Base-by-base conservation (phyloP, 768 basidiomycete species). In the Boletus rubroflammeus region DNA sequence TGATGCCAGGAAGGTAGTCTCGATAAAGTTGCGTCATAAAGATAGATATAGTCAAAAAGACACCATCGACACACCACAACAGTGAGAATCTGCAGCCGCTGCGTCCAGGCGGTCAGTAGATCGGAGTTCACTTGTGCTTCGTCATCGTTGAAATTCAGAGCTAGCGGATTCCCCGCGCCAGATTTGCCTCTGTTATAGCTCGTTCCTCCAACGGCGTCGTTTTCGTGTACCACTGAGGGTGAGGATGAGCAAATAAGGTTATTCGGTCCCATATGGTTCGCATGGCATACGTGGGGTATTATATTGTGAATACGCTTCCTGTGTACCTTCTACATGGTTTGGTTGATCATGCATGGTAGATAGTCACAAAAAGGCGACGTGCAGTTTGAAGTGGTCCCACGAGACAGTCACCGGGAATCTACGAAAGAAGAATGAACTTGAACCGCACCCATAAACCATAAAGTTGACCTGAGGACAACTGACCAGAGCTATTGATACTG, bases 1-100 rank as follows among this genome's bases (percentile, higher is more conserved):
- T 3, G 68, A 54, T 8, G 67, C 50, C 46, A 70, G 50, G 55
- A 70, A 70, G 28, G 70, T 40, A 7, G 68, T 70, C 69, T 70
- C 42, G 11, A 57, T 17, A 13, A 41, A n/a, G 31, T n/a, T 7
- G 19, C 39, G 41, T 56, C 29, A 47, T 32, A 3, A 43, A 32
- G n/a, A 43, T 25, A 17, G 21, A 39, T 23, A 39, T 9, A n/a
- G 11, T 35, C 13, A 3, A 49, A 47, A 10, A 25, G 31, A 36
- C 14, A 11, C 23, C 23, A 17, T 31, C 19, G 32, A 64, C 69
- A 21, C 15, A 70, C 69, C 53, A 69, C 59, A 15, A 67, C 28
- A 26, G 69, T 70, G 32, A 70, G 63, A 5, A 50, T 9, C 43
- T 72, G 71, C 15, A 70, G 23, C 4, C 67, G 61, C 15, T 67